phyloP scores from a whole-genome alignment of 176 grass and related monocot genomes.

The Hyparrhenia diplandra region DNA sequence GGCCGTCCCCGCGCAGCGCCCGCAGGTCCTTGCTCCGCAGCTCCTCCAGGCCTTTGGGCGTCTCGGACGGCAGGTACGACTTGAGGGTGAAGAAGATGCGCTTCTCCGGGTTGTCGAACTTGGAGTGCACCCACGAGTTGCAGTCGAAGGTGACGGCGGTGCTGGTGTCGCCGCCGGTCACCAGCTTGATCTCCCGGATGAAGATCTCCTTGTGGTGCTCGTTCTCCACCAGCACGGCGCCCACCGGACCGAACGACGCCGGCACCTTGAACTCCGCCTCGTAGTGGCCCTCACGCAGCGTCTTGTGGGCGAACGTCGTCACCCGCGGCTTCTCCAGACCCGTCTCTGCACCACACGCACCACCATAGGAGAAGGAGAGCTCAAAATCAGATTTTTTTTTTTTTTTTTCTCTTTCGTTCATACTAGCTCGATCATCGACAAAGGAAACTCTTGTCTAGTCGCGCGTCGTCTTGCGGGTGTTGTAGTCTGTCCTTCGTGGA shows the following conservation, averaged over 20 bases:
- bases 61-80: conserved; percentile 77
- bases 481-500: no score
- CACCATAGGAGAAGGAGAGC: no score
- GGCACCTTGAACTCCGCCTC: conserved; percentile 48
- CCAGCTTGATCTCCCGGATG: conserved; percentile 56
- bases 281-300: conserved; percentile 25
- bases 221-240: conserved; percentile 71
- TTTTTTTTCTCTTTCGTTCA: no score
- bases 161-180: conserved; percentile 27
- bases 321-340: conserved; percentile 44
- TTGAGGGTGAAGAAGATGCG: conserved; percentile 63
- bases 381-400: not conserved
- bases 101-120: conserved; percentile 53
- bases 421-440: no score
- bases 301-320: conserved; percentile 46
- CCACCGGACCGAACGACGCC: conserved; percentile 49
- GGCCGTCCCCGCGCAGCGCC: conserved; percentile 51
- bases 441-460: no score
- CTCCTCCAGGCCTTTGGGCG: conserved; percentile 45
- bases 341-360: conserved; percentile 29
- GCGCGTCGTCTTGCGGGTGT: no score
- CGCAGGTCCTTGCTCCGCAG: conserved; percentile 57
- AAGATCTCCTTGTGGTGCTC: conserved; percentile 84
- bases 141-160: conserved; percentile 44
- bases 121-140: conserved; percentile 79